Conservation (phyloP, 768 basidiomycete genomes). For the Favolaschia claudopus region DNA sequence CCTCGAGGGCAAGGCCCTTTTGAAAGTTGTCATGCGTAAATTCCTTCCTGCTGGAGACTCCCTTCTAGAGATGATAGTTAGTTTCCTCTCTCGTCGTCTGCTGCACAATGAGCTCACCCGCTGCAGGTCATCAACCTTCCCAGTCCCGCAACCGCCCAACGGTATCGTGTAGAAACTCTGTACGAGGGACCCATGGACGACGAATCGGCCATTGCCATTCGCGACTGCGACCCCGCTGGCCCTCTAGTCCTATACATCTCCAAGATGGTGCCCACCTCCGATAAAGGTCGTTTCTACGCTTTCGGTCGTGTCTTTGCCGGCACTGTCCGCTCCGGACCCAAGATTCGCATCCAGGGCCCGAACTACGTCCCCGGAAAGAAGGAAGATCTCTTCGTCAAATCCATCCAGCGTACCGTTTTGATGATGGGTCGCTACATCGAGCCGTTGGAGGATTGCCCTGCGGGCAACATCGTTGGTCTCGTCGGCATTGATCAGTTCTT, state of each 20-base stretch:
- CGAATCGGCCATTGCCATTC: conserved; percentile 97
- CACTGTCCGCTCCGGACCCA: conserved; percentile 94
- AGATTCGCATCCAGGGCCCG: conserved; percentile 98
- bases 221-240: conserved; percentile 95
- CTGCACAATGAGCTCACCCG: too few relatives aligned
- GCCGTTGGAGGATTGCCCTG: conserved; percentile 98
- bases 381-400: conserved; percentile 96
- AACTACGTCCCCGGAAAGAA: conserved; percentile 99
- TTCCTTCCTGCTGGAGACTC: conserved; percentile 99
- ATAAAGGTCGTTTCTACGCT: conserved; percentile 99
- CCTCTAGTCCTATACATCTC: conserved; percentile 98
- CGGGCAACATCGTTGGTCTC: conserved; percentile 98
- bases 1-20: conserved; percentile 91
- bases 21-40: conserved; percentile 98
- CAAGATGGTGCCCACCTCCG: conserved; percentile 99
- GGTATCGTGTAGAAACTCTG: conserved; percentile 98
- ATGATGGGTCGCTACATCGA: conserved; percentile 99
- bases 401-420: conserved; percentile 96
- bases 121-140: conserved; percentile 98
- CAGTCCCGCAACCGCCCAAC: conserved; percentile 95
- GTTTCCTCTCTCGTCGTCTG: too few relatives aligned
- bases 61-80: conserved; percentile 99
- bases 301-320: conserved; percentile 99
- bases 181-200: conserved; percentile 99
- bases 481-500: conserved; percentile 99